Conservation (phyloP, 1,284 basidiomycete genomes). For the Austropuccinia psidii region DNA sequence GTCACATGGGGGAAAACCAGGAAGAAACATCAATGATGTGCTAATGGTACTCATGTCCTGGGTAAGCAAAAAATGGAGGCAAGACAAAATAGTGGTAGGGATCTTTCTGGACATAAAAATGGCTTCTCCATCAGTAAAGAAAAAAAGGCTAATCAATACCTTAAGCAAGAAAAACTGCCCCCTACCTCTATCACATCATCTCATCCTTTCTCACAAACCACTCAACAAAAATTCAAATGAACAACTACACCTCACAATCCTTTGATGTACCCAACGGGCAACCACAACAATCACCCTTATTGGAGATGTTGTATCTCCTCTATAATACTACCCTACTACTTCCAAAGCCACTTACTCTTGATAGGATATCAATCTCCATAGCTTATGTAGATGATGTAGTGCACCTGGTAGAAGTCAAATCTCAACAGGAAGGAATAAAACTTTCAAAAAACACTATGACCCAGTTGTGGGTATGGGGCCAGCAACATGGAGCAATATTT, state of each 20-base stretch:
- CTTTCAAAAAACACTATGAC: neutral
- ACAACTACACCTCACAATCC: neutral
- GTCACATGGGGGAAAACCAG: neutral
- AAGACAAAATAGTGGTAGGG: neutral
- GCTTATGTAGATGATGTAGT: conserved; percentile 20
- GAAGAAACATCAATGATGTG: neutral
- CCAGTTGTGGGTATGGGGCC: neutral
- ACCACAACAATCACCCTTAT: neutral
- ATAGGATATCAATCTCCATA: neutral
- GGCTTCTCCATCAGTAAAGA: neutral
- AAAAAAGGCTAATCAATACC: neutral
- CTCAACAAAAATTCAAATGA: neutral
- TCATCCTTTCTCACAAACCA: neutral
- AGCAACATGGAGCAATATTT: conserved; percentile 2
- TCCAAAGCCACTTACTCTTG: neutral
- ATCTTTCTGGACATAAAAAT: conserved; percentile 5
- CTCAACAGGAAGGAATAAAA: neutral
- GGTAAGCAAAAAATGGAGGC: neutral
- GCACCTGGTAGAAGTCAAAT: neutral
- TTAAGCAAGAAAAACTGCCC: neutral
- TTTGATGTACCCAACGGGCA: neutral
- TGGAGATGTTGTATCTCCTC: neutral
- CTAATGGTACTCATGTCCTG: neutral
- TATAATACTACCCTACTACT: neutral
- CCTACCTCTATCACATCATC: neutral